phyloP scores from a whole-genome alignment of 345 rosid species.

The Erucastrum elatum region DNA sequence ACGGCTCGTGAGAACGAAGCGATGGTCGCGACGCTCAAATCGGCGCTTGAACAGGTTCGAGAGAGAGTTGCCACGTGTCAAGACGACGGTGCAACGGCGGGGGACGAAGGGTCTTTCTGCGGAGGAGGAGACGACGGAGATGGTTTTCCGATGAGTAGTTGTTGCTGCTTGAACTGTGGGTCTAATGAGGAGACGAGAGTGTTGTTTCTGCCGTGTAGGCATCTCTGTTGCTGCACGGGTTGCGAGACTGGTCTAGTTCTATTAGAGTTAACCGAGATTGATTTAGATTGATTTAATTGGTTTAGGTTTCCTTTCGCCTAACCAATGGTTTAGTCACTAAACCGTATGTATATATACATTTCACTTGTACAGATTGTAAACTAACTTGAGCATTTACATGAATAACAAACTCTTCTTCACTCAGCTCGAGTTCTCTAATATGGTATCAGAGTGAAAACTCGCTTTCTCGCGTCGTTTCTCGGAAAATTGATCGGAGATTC shows the following conservation, averaged over 20 bases:
- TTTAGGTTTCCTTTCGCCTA: too few species aligned
- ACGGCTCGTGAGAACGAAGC: slow-evolving; percentile 61
- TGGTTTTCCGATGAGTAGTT: slow-evolving; percentile 6
- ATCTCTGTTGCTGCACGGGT: slow-evolving; percentile 68
- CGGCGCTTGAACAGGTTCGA: slow-evolving; percentile 48
- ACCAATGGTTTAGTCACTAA: too few species aligned
- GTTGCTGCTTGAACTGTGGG: slow-evolving; percentile 58
- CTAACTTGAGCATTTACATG: too few species aligned
- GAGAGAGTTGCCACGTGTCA: slow-evolving; percentile 45
- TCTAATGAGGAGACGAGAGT: slow-evolving; percentile 50
- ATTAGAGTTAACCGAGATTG: too few species aligned
- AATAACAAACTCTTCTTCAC: too few species aligned
- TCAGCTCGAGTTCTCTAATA: too few species aligned
- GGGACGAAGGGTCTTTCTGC: slow-evolving; percentile 56
- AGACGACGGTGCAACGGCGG: slow-evolving; percentile 21
- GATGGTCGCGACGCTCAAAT: slow-evolving; percentile 50
- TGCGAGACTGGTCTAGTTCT: slow-evolving; percentile 56
- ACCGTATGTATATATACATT: too few species aligned
- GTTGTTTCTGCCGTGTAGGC: slow-evolving; percentile 91
- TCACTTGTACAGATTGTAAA: too few species aligned
- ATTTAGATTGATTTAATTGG: too few species aligned
- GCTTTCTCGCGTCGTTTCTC: too few species aligned
- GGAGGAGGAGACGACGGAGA: slow-evolving; percentile 28
- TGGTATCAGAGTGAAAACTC: too few species aligned
- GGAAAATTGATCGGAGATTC: too few species aligned